phyloP scores from a whole-genome alignment of 2,329 filamentous ascomycete species.

The Cordyceps fumosorosea region DNA sequence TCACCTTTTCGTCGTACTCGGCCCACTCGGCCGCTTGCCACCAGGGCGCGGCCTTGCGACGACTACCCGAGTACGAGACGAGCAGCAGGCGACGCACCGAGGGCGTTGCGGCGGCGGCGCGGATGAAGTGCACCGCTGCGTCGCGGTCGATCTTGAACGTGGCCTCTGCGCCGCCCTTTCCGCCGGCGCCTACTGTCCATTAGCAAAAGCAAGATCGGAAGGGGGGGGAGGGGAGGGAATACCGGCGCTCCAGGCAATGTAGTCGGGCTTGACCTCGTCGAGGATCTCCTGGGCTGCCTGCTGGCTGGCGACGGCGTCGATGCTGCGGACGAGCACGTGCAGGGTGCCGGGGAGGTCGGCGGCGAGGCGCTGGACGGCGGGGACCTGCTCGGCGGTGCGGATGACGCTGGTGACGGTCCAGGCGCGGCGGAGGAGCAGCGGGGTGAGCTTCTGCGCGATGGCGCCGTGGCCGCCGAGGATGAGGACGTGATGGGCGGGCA shows the following conservation, averaged over 20 bases:
- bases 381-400: conserved; percentile 61
- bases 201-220: background rate
- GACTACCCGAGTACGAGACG: conserved; percentile 53
- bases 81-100: conserved; percentile 56
- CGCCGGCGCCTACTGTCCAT: conserved; percentile 42
- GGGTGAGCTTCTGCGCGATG: conserved; percentile 66
- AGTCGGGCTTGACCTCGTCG: conserved; percentile 54
- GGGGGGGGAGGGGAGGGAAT: background rate
- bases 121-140: conserved; percentile 56
- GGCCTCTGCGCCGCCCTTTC: conserved; percentile 48
- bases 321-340: conserved; percentile 60
- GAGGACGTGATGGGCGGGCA: conserved; percentile 49
- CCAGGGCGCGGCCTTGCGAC: conserved; percentile 47
- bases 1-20: conserved; percentile 35
- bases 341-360: conserved; percentile 55
- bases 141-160: conserved; percentile 57
- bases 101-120: conserved; percentile 48
- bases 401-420: conserved; percentile 78
- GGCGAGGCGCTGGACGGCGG: conserved; percentile 56
- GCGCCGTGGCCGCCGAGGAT: conserved; percentile 80
- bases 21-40: conserved; percentile 46
- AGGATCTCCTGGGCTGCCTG: conserved; percentile 57
- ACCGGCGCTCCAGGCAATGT: conserved; percentile 64
- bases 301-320: conserved; percentile 63
- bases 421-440: conserved; percentile 63